Evolutionary conservation across 176 grass and related monocot genomes (phyloP).

Genomic region (Oropetium thomaeum): DNA sequence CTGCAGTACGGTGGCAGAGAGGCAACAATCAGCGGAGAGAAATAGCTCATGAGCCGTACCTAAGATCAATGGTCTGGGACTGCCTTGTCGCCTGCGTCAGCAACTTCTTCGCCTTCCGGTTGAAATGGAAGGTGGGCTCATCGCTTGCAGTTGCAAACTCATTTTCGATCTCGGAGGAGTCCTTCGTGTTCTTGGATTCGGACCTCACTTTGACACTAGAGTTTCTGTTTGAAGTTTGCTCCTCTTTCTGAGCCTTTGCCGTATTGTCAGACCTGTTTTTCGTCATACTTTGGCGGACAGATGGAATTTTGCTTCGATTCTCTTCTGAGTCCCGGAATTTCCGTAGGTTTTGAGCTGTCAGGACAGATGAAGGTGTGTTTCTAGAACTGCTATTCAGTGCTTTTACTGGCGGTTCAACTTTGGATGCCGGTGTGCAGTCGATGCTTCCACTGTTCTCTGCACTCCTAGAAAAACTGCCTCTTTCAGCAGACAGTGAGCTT

Average conservation of each 20-base stretch:
- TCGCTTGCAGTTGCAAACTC: conserved; percentile 14
- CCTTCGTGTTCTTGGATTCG: conserved; percentile 17
- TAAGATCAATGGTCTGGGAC: conserved; percentile 48
- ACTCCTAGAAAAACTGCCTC: conserved; percentile 28
- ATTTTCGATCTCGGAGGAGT: conserved; percentile 54
- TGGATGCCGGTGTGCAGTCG: conserved; percentile 40
- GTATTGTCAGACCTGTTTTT: conserved; percentile 41
- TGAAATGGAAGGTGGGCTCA: conserved; percentile 35
- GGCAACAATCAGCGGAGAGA: background rate
- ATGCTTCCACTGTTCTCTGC: conserved; percentile 38
- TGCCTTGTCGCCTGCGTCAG: conserved; percentile 23
- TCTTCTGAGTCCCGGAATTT: conserved; percentile 57
- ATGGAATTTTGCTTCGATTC: conserved; percentile 36
- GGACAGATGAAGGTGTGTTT: conserved; percentile 29
- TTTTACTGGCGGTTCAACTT: conserved; percentile 35
- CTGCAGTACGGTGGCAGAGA: background rate
- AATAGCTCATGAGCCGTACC: conserved; percentile 9
- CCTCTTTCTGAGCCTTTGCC: conserved; percentile 27
- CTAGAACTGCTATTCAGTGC: conserved; percentile 15
- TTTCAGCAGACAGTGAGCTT: conserved; percentile 57
- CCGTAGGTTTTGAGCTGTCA: conserved; percentile 48
- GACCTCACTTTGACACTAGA: background rate
- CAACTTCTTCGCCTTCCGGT: conserved; percentile 38
- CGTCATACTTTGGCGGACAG: conserved; percentile 31
- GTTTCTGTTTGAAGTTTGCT: background rate